Base-by-base conservation (phyloP, 805 yeast genomes). In the Saturnispora halmiae region DNA sequence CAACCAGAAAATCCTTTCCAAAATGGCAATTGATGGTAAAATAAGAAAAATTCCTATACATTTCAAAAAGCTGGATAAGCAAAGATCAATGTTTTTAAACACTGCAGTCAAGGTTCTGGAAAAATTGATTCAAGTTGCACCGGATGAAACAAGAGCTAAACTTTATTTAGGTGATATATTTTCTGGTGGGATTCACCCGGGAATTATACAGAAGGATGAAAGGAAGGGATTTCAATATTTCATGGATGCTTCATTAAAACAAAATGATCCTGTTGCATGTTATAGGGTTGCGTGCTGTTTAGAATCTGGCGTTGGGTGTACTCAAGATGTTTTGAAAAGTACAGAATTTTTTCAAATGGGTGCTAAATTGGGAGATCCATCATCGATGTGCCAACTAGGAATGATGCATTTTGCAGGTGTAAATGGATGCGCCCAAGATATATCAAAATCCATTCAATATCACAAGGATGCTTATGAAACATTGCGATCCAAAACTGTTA, bases 311-410 rank as follows among this genome's bases (percentile, higher is more conserved):
- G 67, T 73, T 44, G 81, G 82, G 2, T 62, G 71, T 20, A 50
- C 60, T 41, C 53, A 63, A 31, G 72, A 72, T 49, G 38, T 55
- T 16, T 59, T 62, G 14, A 65, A 66, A 43, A 77, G 86, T 8
- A 58, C 76, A 20, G 51, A 61, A 11, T 76, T 71, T 61, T 81
- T 76, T 58, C 64, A 66, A 27, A 63, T 66, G 35, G 83, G 86
- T 0, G 84, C 88, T 3, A 59, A 66, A n/a, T 56, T 69, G 18
- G 81, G 80, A 4, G 75, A 73, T 47, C 73, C 72, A 3, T 70
- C 77, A 11, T 77, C 86, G 18, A 79, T 81, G 83, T 81, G 79
- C 60, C 79, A 81, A 57, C 60, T 82, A 14, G 92, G 87, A 5
- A 72, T 78, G 73, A 66, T 78, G 34, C 65, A 70, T 48, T 63